Percentiles rank a stretch among this genome's conserved stretches.
phyloP scores from a whole-genome alignment of 306 rosid species.

The Elaeagnus macrophylla region DNA sequence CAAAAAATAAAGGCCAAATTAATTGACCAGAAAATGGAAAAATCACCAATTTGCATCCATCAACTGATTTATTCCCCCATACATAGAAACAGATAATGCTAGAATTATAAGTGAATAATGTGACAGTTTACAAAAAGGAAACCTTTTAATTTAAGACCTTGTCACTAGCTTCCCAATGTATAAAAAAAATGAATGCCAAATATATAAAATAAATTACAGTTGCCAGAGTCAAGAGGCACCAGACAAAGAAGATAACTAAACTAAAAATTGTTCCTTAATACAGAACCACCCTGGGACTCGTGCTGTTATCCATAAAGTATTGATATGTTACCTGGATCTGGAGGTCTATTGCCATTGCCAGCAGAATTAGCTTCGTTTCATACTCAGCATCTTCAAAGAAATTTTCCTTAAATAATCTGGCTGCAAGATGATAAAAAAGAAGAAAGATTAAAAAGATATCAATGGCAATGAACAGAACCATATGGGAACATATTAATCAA shows the following conservation, averaged over 20 bases:
- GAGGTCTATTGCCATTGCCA: constrained; percentile 44
- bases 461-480: neutral
- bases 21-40: too few relatives aligned
- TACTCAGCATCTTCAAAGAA: constrained; percentile 41
- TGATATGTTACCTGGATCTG: constrained; percentile 44
- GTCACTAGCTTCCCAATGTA: too few relatives aligned
- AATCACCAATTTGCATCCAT: too few relatives aligned
- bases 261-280: neutral
- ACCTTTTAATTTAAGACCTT: too few relatives aligned
- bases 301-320: neutral
- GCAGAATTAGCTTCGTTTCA: constrained; percentile 43
- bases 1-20: constrained; percentile 1
- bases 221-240: neutral
- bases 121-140: too few relatives aligned
- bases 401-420: constrained; percentile 31
- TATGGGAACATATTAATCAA: neutral
- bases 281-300: neutral
- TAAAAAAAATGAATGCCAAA: too few relatives aligned
- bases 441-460: constrained; percentile 1
- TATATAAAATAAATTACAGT: too few relatives aligned
- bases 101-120: too few relatives aligned
- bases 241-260: neutral
- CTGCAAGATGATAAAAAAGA: constrained; percentile 9
- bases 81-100: too few relatives aligned
- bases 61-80: too few relatives aligned